These are phyloP conservation scores for Boletus bicolor DNA, from an alignment of 768 basidiomycete genomes.

Conservation along the genomic window DNA sequence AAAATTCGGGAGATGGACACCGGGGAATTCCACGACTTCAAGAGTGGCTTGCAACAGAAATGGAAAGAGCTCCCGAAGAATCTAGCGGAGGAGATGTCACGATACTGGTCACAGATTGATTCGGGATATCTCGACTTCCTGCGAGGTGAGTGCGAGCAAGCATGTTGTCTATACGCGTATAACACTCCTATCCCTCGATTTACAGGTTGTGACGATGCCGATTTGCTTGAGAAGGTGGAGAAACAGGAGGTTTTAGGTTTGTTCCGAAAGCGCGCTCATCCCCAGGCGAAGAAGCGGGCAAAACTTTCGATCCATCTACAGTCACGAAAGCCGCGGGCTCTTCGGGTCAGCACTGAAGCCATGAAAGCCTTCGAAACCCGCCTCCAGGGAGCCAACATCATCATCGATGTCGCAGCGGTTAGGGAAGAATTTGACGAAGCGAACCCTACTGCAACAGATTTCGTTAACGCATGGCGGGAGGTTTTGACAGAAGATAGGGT, in stretches of 20 bases:
- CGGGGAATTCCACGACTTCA: conserved; percentile 77
- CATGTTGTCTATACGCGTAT: neutral
- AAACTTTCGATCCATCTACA: conserved; percentile 84
- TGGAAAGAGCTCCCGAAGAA: conserved; percentile 90
- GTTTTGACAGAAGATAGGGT: conserved; percentile 40
- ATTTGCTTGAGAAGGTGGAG: conserved; percentile 56
- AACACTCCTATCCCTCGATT: neutral
- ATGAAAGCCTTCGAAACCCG: conserved; percentile 57
- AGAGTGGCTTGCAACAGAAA: conserved; percentile 69
- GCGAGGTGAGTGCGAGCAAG: conserved; percentile 53
- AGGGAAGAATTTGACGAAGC: conserved; percentile 50
- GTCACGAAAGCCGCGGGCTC: conserved; percentile 61
- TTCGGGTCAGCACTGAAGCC: conserved; percentile 62
- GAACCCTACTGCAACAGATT: conserved; percentile 56
- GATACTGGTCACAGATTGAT: conserved; percentile 68
- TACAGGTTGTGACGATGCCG: conserved; percentile 72
- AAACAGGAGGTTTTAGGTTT: conserved; percentile 73
- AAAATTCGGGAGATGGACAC: conserved; percentile 65
- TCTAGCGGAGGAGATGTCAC: conserved; percentile 70
- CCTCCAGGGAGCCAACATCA: conserved; percentile 47
- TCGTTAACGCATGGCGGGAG: conserved; percentile 59
- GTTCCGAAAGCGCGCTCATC: conserved; percentile 68
- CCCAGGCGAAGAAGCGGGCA: conserved; percentile 61
- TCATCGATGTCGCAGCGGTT: conserved; percentile 50
- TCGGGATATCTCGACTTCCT: conserved; percentile 85